A percentile compares a stretch with the other conserved stretches of the same genome.
These are phyloP conservation scores for Schizosaccharomyces cryophilus DNA, from an alignment of 805 yeast species.

Conservation along the genomic window DNA sequence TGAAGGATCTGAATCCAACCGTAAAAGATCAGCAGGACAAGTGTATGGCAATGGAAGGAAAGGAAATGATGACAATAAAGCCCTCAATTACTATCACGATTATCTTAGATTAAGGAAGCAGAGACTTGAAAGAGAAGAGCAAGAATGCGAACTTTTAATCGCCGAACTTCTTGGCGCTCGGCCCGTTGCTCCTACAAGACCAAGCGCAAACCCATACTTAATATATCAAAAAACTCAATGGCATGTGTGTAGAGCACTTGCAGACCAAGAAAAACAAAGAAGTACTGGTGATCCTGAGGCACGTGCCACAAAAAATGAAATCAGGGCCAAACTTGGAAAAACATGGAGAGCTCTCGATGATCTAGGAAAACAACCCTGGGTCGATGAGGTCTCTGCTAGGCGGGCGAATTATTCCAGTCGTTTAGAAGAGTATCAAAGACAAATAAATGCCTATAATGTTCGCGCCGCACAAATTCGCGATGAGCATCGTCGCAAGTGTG, in stretches of 20 bases:
- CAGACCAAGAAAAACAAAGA: slow-evolving; percentile 14
- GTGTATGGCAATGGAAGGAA: not conserved
- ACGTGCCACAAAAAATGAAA: slow-evolving; percentile 17
- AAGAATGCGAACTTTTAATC: slow-evolving; percentile 4
- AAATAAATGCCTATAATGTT: slow-evolving; percentile 1
- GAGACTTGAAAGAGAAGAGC: slow-evolving; percentile 4
- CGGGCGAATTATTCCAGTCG: slow-evolving; percentile 15
- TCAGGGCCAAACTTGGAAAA: slow-evolving; percentile 17
- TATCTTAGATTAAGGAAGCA: slow-evolving; percentile 2
- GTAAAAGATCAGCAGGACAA: not conserved
- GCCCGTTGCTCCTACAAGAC: slow-evolving; percentile 18
- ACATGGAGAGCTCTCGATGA: slow-evolving; percentile 20
- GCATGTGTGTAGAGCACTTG: slow-evolving; percentile 17
- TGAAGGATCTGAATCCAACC: not conserved
- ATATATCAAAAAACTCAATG: slow-evolving; percentile 20
- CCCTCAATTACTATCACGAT: not conserved
- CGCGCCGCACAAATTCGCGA: not conserved
- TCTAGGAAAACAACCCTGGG: slow-evolving; percentile 16
- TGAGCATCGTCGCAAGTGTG: not conserved
- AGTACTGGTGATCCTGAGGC: slow-evolving; percentile 13
- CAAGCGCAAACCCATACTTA: slow-evolving; percentile 19
- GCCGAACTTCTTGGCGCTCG: slow-evolving; percentile 15
- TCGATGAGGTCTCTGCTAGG: slow-evolving; percentile 14
- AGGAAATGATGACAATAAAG: not conserved
- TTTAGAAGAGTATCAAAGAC: slow-evolving; percentile 14